phyloP scores from a whole-genome alignment of 257 asterid genomes.

The Scutellaria baicalensis region DNA sequence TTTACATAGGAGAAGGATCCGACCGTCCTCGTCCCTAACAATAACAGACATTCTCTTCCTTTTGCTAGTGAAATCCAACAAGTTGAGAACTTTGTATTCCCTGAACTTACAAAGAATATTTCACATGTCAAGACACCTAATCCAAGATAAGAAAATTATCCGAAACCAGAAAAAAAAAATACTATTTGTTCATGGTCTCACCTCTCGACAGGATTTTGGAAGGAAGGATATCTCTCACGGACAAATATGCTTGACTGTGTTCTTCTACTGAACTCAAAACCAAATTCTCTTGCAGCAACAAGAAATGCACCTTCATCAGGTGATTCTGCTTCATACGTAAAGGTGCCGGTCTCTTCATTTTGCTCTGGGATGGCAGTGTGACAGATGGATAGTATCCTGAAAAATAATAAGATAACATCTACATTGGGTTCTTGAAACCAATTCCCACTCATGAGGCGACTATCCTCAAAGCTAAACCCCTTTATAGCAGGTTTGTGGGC shows the following conservation, averaged over 20 bases:
- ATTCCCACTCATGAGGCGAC: constrained; percentile 81
- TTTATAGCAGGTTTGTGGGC: constrained; percentile 47
- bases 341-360: constrained; percentile 61
- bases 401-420: constrained; percentile 57
- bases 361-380: constrained; percentile 96
- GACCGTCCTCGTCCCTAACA: constrained; percentile 68
- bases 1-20: constrained; percentile 84
- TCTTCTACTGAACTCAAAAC: constrained; percentile 87
- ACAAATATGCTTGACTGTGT: constrained; percentile 83
- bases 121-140: constrained; percentile 9
- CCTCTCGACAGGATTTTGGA: constrained; percentile 79
- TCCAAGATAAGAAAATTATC: neutral
- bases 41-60: constrained; percentile 98
- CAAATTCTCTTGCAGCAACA: constrained; percentile 96
- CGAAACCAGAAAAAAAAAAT: neutral
- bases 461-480: constrained; percentile 95
- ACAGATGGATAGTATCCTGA: constrained; percentile 78
- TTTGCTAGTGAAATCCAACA: constrained; percentile 98
- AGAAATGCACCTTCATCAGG: constrained; percentile 97
- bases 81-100: constrained; percentile 92
- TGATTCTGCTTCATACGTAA: constrained; percentile 89
- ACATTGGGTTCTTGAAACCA: constrained; percentile 71
- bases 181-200: constrained; percentile 19
- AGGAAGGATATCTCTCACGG: constrained; percentile 69
- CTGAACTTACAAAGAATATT: constrained; percentile 32